phyloP scores from a whole-genome alignment of 2,329 filamentous ascomycete species.

The Penicillium capsulatum region DNA sequence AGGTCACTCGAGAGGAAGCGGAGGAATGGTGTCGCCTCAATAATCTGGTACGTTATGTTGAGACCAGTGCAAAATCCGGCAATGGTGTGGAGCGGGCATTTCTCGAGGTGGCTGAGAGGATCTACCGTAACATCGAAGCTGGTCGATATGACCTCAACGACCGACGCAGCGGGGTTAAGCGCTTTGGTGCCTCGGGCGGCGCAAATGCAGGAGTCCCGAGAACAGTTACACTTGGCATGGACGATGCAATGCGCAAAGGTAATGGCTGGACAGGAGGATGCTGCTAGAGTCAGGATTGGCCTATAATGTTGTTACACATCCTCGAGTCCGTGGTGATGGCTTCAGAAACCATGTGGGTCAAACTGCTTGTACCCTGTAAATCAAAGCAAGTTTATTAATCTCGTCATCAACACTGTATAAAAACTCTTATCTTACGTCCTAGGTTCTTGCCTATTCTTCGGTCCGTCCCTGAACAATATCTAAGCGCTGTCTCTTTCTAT shows the following conservation, averaged over 20 bases:
- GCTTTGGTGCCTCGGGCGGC: slow-evolving; percentile 42
- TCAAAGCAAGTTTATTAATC: too few species aligned
- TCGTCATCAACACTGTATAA: too few species aligned
- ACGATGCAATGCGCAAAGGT: slow-evolving; percentile 46
- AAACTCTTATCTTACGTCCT: too few species aligned
- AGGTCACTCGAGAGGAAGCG: slow-evolving; percentile 78
- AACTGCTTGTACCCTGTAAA: too few species aligned
- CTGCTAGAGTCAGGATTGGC: slow-evolving; percentile 28
- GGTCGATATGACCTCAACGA: slow-evolving; percentile 94
- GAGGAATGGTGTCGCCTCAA: slow-evolving; percentile 84
- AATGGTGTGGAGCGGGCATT: slow-evolving; percentile 93
- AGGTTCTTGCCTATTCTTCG: too few species aligned
- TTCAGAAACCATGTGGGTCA: too few species aligned
- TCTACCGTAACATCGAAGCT: slow-evolving; percentile 94
- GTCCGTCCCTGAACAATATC: too few species aligned
- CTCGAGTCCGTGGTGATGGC: too few species aligned
- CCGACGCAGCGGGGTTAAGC: slow-evolving; percentile 85
- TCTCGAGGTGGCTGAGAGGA: slow-evolving; percentile 86
- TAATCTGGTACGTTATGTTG: slow-evolving; percentile 86
- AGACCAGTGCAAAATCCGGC: slow-evolving; percentile 93
- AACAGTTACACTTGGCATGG: slow-evolving; percentile 45
- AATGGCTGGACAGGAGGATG: slow-evolving; percentile 37
- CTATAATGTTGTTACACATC: too few species aligned
- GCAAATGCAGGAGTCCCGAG: slow-evolving; percentile 33
- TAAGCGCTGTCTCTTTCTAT: too few species aligned